Base-by-base conservation (phyloP, 192 early-diverging fungal genomes). In the Glomus cerebriforme region DNA sequence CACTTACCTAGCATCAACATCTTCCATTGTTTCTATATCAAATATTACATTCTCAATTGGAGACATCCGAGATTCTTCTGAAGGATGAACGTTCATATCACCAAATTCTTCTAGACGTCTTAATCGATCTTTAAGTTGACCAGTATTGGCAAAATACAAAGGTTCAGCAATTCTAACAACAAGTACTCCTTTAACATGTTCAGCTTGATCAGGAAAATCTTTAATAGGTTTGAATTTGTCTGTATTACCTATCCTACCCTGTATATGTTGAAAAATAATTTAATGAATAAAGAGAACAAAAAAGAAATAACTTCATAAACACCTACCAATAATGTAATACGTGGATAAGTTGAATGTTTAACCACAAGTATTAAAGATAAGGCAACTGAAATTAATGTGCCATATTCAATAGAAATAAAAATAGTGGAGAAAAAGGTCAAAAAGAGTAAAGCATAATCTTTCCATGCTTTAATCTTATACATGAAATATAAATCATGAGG, bases 111-210 rank as follows among this genome's bases (percentile, higher is more conserved):
- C 98, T 35, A 98, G 84, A 32, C 98, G 93, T 64, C 95, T 93
- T 39, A 99, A 85, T 19, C 97, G 87, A 71, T 98, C 98, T 83
- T 96, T 96, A 60, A 99, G 87, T 85, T 99, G 96, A 4, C 97
- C 97, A 32, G 93, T 93, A 80, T 99, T 99, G 62, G 97, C 97
- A 89, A 99, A 99, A 82, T 95, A 99, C 63, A 99, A 83, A 5
- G 93, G 93, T 79, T 99, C 98, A 75, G 97, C 94, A 24, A 99
- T 89, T 43, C 93, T 90, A 60, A 99, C 90, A 76, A 99, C 91
- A 35, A 99, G 82, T 15, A 92, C 91, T 22, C 94, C 96, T 69
- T 95, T 92, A 29, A 97, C 85, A 34, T 92, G 91, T 73, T 95
- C 91, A 7, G 95, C 89, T 54, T 83, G 81, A 27, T 90, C 83